Base-by-base conservation (phyloP, 208 protist genomes). In the Trichomonas gallinae region DNA sequence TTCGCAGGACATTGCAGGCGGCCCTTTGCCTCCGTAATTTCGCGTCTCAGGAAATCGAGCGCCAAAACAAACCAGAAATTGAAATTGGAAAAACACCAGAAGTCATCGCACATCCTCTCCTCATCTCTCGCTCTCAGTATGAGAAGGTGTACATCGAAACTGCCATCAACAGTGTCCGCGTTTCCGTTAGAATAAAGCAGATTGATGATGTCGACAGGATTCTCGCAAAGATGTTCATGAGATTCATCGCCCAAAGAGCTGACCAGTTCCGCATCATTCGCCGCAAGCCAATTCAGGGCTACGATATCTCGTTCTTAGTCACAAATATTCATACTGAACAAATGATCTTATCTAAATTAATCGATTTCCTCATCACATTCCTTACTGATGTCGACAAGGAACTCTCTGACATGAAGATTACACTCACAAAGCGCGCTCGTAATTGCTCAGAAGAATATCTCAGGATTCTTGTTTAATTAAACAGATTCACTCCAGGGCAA, bases 61-160 rank as follows among this genome's bases (percentile, higher is more conserved):
- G 99, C 63, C 98, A 99, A 96, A 99, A 99, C 97, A 99, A 99
- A 96, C 99, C 99, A 11, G 99, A 99, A 97, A 98, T 99, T 96
- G 31, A 85, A 48, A 36, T 15, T 36, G 45, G 85, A 15, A 97
- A 48, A n/a, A 38, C 9, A 34, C 31, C 34, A 31, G 97, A 97
- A 96, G n/a, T 97, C 15, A 36, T 97, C 10, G 63, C 91, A 36
- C 97, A 97, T 85, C 96, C 97, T 36, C 38, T 97, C 26, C 51
- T 97, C 11, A 98, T 98, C 96, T 36, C 45, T 31, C 97, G 98
- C 26, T 97, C 97, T 36, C 97, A 98, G 40, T 72, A 98, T 36
- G 99, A 99, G 97, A 97, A 97, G 48, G 98, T 98, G 85, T 97
- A 99, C 51, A 99, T 99, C 96, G 99, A 99, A 97, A 96, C 97